These are phyloP conservation scores for Teunomyces tritomae DNA, from an alignment of 805 yeast genomes.

Conservation along the genomic window DNA sequence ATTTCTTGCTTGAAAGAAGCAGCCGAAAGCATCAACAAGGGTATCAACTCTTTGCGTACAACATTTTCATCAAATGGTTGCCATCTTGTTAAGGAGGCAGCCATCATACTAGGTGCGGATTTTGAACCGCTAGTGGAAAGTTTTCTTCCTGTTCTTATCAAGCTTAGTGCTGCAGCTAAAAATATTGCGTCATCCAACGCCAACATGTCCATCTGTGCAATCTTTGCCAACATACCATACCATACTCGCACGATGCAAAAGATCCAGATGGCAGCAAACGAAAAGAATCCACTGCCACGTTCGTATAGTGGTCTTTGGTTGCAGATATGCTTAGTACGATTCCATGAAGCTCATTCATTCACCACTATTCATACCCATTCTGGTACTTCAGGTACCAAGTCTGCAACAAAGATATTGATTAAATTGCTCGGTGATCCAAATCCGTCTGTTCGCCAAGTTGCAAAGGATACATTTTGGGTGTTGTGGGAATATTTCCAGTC, in stretches of 20 bases:
- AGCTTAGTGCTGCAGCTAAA: constrained; percentile 59
- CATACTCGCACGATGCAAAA: constrained; percentile 50
- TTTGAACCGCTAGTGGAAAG: constrained; percentile 52
- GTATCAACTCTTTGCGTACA: constrained; percentile 74
- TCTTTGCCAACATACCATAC: constrained; percentile 56
- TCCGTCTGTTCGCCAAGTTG: constrained; percentile 72
- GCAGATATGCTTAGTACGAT: constrained; percentile 56
- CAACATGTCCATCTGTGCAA: constrained; percentile 51
- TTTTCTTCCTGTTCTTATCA: constrained; percentile 47
- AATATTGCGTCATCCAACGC: constrained; percentile 61
- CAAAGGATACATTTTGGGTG: constrained; percentile 74
- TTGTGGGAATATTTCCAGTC: constrained; percentile 53
- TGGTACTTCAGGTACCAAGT: constrained; percentile 28
- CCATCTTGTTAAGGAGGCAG: constrained; percentile 69
- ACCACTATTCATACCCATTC: constrained; percentile 21
- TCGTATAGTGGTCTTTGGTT: constrained; percentile 69
- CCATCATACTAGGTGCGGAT: constrained; percentile 34
- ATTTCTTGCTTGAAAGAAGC: constrained; percentile 24
- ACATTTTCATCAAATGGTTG: constrained; percentile 76
- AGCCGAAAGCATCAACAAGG: constrained; percentile 60
- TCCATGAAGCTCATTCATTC: constrained; percentile 32
- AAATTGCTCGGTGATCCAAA: constrained; percentile 77
- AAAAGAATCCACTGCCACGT: constrained; percentile 71
- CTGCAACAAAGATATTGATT: constrained; percentile 48
- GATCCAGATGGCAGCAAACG: constrained; percentile 52